Percentiles rank a stretch among this genome's conserved stretches.
Evolutionary conservation across 805 yeast genomes (phyloP).

Genomic region (Ogataea salicorniae): DNA sequence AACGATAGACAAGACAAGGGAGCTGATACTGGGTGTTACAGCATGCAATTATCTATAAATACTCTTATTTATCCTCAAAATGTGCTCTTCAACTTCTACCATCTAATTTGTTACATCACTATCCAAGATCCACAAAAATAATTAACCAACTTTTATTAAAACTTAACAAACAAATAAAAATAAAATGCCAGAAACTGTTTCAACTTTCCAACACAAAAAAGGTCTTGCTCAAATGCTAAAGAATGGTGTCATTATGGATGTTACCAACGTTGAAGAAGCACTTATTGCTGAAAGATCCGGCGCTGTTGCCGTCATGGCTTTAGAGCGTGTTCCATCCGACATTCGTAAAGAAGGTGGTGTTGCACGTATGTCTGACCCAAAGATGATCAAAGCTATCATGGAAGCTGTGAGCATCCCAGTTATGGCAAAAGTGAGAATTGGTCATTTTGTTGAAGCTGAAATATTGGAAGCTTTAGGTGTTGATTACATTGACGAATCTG

Average conservation of each 20-base stretch:
- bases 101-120: neutral
- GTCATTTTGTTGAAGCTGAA: constrained; percentile 80
- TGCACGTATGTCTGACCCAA: constrained; percentile 82
- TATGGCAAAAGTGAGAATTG: constrained; percentile 84
- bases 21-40: too few relatives aligned
- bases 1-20: too few relatives aligned
- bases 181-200: constrained; percentile 1
- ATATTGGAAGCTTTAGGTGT: constrained; percentile 64
- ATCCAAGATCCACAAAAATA: neutral
- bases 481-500: constrained; percentile 81
- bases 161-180: neutral
- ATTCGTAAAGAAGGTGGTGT: constrained; percentile 79
- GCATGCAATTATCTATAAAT: too few relatives aligned
- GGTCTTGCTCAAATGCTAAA: constrained; percentile 85
- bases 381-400: constrained; percentile 72
- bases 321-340: constrained; percentile 81
- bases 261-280: constrained; percentile 77
- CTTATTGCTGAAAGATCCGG: constrained; percentile 76
- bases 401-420: constrained; percentile 66
- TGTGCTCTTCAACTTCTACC: neutral
- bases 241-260: constrained; percentile 73
- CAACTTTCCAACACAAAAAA: constrained; percentile 52
- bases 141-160: neutral
- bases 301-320: constrained; percentile 87
- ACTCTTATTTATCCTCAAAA: too few relatives aligned